Conservation (phyloP, 2,329 filamentous ascomycete species). For the Claviceps citrina region DNA sequence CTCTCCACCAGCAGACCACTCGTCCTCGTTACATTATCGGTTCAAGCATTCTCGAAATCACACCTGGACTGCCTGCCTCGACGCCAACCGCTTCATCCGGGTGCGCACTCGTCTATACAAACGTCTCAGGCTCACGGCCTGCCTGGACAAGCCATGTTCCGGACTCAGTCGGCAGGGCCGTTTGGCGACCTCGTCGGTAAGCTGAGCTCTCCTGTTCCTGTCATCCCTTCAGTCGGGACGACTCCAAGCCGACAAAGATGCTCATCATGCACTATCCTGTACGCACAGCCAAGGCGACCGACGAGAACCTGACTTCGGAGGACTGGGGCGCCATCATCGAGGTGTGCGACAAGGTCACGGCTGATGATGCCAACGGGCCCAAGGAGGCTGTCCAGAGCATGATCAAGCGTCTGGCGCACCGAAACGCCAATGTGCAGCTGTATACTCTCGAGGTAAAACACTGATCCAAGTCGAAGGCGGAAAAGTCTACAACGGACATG, state of each 20-base stretch:
- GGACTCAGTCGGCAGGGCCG: conserved; percentile 40
- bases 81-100: not conserved
- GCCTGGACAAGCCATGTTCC: conserved; percentile 42
- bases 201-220: too few relatives aligned
- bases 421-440: conserved; percentile 90
- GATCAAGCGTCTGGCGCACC: conserved; percentile 82
- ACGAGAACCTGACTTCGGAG: conserved; percentile 88
- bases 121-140: too few relatives aligned
- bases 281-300: conserved; percentile 56
- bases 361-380: conserved; percentile 40
- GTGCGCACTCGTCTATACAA: too few relatives aligned
- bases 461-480: too few relatives aligned
- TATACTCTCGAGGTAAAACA: conserved; percentile 85
- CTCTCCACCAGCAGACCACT: too few relatives aligned
- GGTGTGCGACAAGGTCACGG: conserved; percentile 46
- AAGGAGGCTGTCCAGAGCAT: conserved; percentile 80
- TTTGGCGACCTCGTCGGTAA: conserved; percentile 46
- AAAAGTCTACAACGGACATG: too few relatives aligned
- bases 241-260: not conserved
- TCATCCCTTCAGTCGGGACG: too few relatives aligned
- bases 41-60: not conserved
- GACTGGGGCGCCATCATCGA: conserved; percentile 52
- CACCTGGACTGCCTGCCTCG: not conserved
- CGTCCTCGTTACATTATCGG: too few relatives aligned
- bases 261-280: not conserved